A percentile compares a stretch with the other conserved stretches of the same genome.
phyloP scores from a whole-genome alignment of 2,329 filamentous ascomycete species.

The Lizonia empirigonia region DNA sequence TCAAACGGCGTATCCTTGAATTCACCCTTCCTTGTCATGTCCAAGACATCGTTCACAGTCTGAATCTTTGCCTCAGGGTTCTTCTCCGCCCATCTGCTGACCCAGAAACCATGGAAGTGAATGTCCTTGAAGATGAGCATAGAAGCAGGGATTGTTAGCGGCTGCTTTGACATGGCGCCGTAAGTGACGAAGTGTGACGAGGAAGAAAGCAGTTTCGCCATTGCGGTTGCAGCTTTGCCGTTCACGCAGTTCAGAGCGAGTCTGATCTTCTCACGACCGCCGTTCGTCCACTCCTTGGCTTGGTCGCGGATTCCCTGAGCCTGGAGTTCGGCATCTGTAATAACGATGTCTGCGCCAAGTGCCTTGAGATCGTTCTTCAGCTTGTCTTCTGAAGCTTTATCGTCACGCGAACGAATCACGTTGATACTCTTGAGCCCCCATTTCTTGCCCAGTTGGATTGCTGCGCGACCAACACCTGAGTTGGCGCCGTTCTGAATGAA shows the following conservation, averaged over 20 bases:
- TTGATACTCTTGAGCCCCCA: constrained; percentile 95
- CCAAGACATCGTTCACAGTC: constrained; percentile 84
- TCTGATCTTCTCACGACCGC: constrained; percentile 72
- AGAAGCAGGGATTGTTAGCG: constrained; percentile 78
- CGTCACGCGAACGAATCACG: constrained; percentile 76
- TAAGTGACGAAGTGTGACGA: constrained; percentile 86
- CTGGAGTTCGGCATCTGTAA: constrained; percentile 66
- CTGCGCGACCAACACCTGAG: constrained; percentile 86
- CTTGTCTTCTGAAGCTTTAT: constrained; percentile 71
- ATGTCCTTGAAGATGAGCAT: constrained; percentile 94
- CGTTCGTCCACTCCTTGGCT: constrained; percentile 69
- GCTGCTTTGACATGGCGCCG: constrained; percentile 91
- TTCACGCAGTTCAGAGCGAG: constrained; percentile 94
- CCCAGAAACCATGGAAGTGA: constrained; percentile 91
- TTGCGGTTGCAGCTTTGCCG: constrained; percentile 77
- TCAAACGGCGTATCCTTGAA: constrained; percentile 86
- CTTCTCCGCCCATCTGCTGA: constrained; percentile 83
- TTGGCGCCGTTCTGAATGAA: constrained; percentile 98
- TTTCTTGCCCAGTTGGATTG: constrained; percentile 81
- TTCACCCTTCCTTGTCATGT: constrained; percentile 72
- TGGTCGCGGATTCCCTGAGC: constrained; percentile 67
- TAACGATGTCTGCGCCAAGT: constrained; percentile 67
- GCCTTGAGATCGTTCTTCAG: constrained; percentile 65
- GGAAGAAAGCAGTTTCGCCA: constrained; percentile 73
- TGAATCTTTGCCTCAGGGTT: constrained; percentile 74